Conservation (phyloP, 2,329 filamentous ascomycete genomes). For the Paramyrothecium sp. region DNA sequence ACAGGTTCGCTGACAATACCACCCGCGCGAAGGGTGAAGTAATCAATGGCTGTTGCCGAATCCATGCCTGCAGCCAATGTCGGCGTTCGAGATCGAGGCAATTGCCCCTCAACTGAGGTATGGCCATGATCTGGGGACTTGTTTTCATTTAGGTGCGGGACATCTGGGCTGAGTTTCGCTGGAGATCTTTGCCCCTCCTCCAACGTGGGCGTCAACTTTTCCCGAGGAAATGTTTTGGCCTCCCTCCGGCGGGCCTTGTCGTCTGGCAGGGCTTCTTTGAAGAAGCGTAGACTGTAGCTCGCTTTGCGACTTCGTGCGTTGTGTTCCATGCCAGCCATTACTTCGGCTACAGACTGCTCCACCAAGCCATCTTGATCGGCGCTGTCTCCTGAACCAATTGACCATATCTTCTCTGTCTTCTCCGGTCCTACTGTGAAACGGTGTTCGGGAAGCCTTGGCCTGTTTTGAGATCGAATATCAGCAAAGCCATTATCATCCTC, state of each 20-base stretch:
- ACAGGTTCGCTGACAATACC: constrained; percentile 2
- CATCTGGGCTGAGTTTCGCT: not conserved
- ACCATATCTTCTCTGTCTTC: constrained; percentile 65
- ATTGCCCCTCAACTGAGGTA: not conserved
- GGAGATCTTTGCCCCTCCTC: constrained; percentile 23
- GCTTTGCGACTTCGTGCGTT: constrained; percentile 66
- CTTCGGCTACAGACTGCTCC: constrained; percentile 63
- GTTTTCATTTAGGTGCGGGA: not conserved
- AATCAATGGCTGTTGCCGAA: not conserved
- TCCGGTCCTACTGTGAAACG: constrained; percentile 46
- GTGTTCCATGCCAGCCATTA: constrained; percentile 59
- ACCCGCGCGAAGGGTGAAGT: not conserved
- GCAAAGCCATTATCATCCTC: constrained; percentile 15
- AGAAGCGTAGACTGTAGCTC: constrained; percentile 65
- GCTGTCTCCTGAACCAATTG: constrained; percentile 53
- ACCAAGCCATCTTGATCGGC: constrained; percentile 55
- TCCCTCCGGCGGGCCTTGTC: constrained; percentile 57
- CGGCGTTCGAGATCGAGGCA: not conserved
- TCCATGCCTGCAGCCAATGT: not conserved
- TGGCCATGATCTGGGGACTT: not conserved
- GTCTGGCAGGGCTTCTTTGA: constrained; percentile 63
- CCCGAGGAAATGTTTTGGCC: constrained; percentile 30
- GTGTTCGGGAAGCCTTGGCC: constrained; percentile 38
- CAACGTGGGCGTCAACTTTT: constrained; percentile 37
- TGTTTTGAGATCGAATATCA: constrained; percentile 22